Conservation (phyloP, 306 rosid species). For the Glycine latifolia region DNA sequence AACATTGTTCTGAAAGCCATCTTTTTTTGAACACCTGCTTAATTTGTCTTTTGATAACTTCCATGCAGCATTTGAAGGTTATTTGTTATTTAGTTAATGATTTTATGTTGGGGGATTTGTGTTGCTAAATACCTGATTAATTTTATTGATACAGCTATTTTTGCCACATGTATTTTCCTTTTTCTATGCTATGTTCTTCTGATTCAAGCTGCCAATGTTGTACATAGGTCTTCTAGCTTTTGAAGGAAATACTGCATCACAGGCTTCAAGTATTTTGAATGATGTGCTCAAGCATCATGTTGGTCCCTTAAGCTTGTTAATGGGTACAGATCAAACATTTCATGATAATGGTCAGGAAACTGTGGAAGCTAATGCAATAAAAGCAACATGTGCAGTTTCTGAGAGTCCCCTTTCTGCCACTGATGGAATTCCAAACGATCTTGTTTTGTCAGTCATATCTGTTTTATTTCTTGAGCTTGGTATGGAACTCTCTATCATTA, state of each 20-base stretch:
- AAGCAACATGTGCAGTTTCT: slow-evolving; percentile 66
- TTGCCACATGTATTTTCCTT: neutral
- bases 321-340: slow-evolving; percentile 48
- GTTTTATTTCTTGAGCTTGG: slow-evolving; percentile 81
- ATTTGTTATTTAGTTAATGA: slow-evolving; percentile 13
- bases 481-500: slow-evolving; percentile 46
- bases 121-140: neutral
- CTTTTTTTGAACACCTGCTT: slow-evolving; percentile 25
- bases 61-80: slow-evolving; percentile 12
- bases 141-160: neutral
- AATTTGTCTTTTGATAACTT: neutral
- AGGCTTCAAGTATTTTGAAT: slow-evolving; percentile 68
- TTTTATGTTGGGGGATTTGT: neutral
- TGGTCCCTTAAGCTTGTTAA: slow-evolving; percentile 48
- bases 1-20: slow-evolving; percentile 15
- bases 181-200: slow-evolving; percentile 46
- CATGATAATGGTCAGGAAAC: slow-evolving; percentile 52
- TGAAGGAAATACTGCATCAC: slow-evolving; percentile 70
- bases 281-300: slow-evolving; percentile 66
- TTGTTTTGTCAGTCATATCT: slow-evolving; percentile 71
- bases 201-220: slow-evolving; percentile 48
- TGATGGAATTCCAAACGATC: slow-evolving; percentile 73
- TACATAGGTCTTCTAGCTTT: slow-evolving; percentile 64
- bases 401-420: slow-evolving; percentile 62
- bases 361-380: slow-evolving; percentile 57